Conservation (phyloP, 1,284 basidiomycete species). For the Phellinidium pouzarii region DNA sequence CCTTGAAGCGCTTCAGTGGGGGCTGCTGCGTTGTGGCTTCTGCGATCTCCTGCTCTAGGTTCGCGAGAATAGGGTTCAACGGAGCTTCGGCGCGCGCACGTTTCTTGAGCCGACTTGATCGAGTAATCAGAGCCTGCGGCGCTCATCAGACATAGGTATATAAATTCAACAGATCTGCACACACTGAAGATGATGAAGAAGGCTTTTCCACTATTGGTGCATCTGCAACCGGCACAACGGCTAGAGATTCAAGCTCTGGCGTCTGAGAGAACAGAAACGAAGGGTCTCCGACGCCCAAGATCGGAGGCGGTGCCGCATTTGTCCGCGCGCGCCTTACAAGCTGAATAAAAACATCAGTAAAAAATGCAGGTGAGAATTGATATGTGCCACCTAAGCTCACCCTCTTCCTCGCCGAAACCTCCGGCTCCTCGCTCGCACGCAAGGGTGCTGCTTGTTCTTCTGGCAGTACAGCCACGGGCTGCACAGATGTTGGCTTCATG, state of each 20-base stretch:
- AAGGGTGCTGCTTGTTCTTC: not conserved
- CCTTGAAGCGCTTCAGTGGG: constrained; percentile 61
- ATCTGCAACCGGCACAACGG: constrained; percentile 4
- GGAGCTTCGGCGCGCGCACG: constrained; percentile 13
- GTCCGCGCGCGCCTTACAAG: constrained; percentile 24
- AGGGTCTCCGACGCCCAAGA: constrained; percentile 24
- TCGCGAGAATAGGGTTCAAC: constrained; percentile 9
- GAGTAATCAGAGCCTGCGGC: not conserved
- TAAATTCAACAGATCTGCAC: not conserved
- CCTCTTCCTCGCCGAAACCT: not conserved
- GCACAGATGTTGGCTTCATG: not conserved
- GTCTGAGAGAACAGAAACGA: constrained; percentile 17
- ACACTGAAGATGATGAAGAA: constrained; percentile 25
- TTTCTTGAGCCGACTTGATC: constrained; percentile 12
- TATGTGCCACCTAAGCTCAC: constrained; percentile 4
- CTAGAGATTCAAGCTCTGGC: not conserved
- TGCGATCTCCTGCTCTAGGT: constrained; percentile 16
- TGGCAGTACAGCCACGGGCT: not conserved
- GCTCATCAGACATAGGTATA: not conserved
- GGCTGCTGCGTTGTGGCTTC: constrained; percentile 35
- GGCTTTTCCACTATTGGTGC: constrained; percentile 18
- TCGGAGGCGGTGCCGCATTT: constrained; percentile 18
- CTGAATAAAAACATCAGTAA: constrained; percentile 16
- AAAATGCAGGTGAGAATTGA: not conserved
- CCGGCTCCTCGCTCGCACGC: constrained; percentile 4